Conservation (phyloP, 177 flowering plant genomes). For the Vitis hybrid region DNA sequence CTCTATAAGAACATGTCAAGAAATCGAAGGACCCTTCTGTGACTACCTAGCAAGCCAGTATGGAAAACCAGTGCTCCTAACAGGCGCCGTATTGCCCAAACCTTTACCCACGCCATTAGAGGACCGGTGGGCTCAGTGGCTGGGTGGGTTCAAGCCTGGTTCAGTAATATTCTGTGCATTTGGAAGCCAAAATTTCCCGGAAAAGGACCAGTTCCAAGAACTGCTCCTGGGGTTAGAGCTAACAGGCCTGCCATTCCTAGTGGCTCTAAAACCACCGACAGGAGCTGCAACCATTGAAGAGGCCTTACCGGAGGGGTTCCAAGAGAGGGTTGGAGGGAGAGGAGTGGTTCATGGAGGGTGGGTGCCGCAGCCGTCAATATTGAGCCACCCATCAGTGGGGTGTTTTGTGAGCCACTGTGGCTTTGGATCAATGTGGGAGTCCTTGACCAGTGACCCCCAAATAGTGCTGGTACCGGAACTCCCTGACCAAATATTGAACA, state of each 20-base stretch:
- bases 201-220: conserved; percentile 17
- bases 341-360: conserved; percentile 32
- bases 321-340: conserved; percentile 21
- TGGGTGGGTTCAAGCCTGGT: no score
- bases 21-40: conserved; percentile 13
- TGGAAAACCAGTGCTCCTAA: conserved; percentile 8
- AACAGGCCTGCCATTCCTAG: no score
- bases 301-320: conserved; percentile 29
- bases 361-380: conserved; percentile 35
- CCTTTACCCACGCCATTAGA: conserved; percentile 6
- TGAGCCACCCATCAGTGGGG: conserved; percentile 27
- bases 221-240: conserved; percentile 11
- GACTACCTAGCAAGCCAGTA: conserved; percentile 5
- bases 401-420: conserved; percentile 41
- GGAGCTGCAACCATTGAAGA: neutral
- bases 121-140: conserved; percentile 14
- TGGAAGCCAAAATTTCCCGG: conserved; percentile 10
- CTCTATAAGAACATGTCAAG: conserved; percentile 6
- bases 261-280: no score
- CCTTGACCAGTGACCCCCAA: conserved; percentile 34
- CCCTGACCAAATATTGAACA: conserved; percentile 52
- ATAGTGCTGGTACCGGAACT: conserved; percentile 44
- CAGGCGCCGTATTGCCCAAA: conserved; percentile 1
- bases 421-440: conserved; percentile 49
- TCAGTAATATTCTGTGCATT: no score